Evolutionary conservation across 495 filamentous ascomycete species (phyloP).

Genomic region (Hyaloscypha finlandica): DNA sequence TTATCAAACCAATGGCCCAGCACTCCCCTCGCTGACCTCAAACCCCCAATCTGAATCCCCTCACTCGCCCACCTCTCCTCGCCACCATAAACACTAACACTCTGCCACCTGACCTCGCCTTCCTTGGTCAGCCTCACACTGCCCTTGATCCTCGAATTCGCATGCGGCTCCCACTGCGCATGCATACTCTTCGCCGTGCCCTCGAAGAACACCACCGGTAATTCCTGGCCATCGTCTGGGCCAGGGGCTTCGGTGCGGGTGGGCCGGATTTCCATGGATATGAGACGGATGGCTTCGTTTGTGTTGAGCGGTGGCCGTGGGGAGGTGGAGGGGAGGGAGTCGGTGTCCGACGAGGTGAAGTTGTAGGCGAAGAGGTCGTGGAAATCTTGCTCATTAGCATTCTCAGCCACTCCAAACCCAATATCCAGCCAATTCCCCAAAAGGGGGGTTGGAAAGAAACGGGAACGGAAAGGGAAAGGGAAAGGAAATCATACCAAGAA

Average conservation of each 20-base stretch:
- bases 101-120: slow-evolving; percentile 69
- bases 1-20: slow-evolving; percentile 70
- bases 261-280: slow-evolving; percentile 60
- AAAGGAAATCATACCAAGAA: slow-evolving; percentile 35
- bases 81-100: slow-evolving; percentile 58
- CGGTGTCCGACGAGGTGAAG: slow-evolving; percentile 40
- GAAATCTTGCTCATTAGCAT: slow-evolving; percentile 46
- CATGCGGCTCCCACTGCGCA: slow-evolving; percentile 59
- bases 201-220: slow-evolving; percentile 60
- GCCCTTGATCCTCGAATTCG: slow-evolving; percentile 56
- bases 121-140: slow-evolving; percentile 57
- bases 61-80: slow-evolving; percentile 67
- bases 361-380: slow-evolving; percentile 65
- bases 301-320: slow-evolving; percentile 51
- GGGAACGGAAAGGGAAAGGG: not conserved
- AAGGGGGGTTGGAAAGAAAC: not conserved
- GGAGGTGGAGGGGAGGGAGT: slow-evolving; percentile 34
- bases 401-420: not conserved
- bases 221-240: slow-evolving; percentile 47
- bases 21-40: slow-evolving; percentile 56
- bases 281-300: slow-evolving; percentile 63
- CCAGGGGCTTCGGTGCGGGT: slow-evolving; percentile 53
- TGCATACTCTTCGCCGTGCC: slow-evolving; percentile 57
- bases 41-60: slow-evolving; percentile 64
- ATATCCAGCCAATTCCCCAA: too few species aligned